Conservation (phyloP, 2,329 filamentous ascomycete species). For the Sporothrix schenckii region DNA sequence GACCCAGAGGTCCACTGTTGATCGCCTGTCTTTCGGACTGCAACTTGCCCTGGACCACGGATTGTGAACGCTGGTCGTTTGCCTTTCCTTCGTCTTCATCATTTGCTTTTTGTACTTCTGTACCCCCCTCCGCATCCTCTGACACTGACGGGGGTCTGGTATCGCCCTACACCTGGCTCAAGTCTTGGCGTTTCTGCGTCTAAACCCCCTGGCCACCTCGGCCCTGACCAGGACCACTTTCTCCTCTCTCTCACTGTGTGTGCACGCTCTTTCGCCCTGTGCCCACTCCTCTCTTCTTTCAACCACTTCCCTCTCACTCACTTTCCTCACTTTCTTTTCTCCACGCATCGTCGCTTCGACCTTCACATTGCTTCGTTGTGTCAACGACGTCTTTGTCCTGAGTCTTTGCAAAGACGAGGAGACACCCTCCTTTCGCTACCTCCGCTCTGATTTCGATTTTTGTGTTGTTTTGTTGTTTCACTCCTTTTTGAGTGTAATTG, state of each 20-base stretch:
- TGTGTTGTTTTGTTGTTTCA: neutral
- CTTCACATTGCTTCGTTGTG: constrained; percentile 19
- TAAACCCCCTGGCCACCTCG: neutral
- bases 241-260: neutral
- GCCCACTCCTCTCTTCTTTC: neutral
- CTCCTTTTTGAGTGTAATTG: constrained; percentile 15
- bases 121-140: neutral
- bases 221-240: neutral
- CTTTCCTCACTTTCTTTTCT: neutral
- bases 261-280: neutral
- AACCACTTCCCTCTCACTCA: neutral
- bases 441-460: neutral
- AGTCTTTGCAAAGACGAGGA: constrained; percentile 3
- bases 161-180: constrained; percentile 20
- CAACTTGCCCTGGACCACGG: neutral
- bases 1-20: constrained; percentile 21
- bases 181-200: constrained; percentile 25
- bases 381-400: constrained; percentile 8
- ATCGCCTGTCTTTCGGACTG: neutral
- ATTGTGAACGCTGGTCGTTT: constrained; percentile 20
- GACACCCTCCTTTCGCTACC: neutral
- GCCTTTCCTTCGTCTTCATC: neutral
- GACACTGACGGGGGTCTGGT: constrained; percentile 14
- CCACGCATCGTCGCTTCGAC: constrained; percentile 22
- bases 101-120: neutral